Evolutionary conservation across 768 basidiomycete species (phyloP).

Genomic region (Russula lepida): DNA sequence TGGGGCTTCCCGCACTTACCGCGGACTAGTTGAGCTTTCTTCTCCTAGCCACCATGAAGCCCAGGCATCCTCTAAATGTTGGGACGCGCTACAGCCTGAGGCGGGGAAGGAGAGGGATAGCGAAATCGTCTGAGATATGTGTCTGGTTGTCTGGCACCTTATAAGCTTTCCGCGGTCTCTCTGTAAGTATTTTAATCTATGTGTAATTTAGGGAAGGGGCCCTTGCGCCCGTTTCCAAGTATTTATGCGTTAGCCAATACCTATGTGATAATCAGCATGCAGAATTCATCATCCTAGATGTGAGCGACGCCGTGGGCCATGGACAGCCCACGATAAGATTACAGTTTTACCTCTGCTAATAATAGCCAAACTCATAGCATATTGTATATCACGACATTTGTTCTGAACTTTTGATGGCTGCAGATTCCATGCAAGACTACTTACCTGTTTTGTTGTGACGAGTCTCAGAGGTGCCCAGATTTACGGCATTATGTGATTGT

Average conservation of each 20-base stretch:
- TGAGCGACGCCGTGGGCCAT: neutral
- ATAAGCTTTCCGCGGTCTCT: neutral
- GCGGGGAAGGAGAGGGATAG: neutral
- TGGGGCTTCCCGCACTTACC: constrained; percentile 13
- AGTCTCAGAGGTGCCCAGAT: neutral
- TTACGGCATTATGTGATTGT: constrained; percentile 7
- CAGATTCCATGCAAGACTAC: neutral
- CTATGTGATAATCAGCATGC: neutral
- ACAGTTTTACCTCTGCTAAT: neutral
- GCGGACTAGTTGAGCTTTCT: constrained; percentile 5
- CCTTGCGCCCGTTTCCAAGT: neutral
- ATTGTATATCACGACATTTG: neutral
- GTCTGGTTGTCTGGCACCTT: neutral
- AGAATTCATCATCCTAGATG: neutral
- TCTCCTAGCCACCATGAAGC: neutral
- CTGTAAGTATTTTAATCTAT: no score
- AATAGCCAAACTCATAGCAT: neutral
- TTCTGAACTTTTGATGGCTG: neutral
- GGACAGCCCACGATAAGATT: neutral
- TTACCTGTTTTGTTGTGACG: neutral
- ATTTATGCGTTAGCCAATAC: neutral
- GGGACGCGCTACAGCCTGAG: neutral
- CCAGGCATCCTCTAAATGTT: neutral
- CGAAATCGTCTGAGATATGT: neutral
- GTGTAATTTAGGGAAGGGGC: neutral